phyloP scores from a whole-genome alignment of 2,329 filamentous ascomycete species.

The Exophiala spinifera region DNA sequence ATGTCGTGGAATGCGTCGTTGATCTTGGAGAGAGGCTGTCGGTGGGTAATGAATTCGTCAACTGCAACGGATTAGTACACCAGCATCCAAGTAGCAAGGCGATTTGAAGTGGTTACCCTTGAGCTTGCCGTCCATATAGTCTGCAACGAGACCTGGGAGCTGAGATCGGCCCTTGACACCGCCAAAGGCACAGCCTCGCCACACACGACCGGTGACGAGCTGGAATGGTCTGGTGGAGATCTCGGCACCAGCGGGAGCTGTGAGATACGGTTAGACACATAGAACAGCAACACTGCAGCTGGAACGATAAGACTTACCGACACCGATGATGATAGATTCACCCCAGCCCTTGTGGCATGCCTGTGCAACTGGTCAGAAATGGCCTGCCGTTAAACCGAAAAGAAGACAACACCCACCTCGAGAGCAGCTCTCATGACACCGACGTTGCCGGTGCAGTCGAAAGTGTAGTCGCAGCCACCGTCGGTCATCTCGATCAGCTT shows the following conservation, averaged over 20 bases:
- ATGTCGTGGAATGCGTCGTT: slow-evolving; percentile 89
- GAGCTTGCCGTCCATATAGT: slow-evolving; percentile 84
- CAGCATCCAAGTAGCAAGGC: neutral
- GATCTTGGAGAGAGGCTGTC: slow-evolving; percentile 76
- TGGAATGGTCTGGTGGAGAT: slow-evolving; percentile 71
- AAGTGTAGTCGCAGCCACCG: slow-evolving; percentile 97
- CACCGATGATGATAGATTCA: slow-evolving; percentile 95
- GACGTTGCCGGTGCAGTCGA: slow-evolving; percentile 98
- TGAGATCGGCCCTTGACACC: slow-evolving; percentile 97
- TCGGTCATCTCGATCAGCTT: slow-evolving; percentile 97
- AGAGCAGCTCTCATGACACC: slow-evolving; percentile 92
- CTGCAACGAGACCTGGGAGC: slow-evolving; percentile 78
- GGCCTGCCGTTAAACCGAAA: neutral
- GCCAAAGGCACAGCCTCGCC: slow-evolving; percentile 97
- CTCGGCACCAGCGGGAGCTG: slow-evolving; percentile 27
- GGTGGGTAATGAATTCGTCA: slow-evolving; percentile 98
- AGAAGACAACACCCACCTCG: slow-evolving; percentile 13
- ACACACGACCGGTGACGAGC: slow-evolving; percentile 93
- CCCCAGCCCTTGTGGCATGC: slow-evolving; percentile 99
- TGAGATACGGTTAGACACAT: too few relatives aligned
- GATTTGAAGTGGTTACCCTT: slow-evolving; percentile 61
- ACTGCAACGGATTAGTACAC: neutral
- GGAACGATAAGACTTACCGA: slow-evolving; percentile 51
- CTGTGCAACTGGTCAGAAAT: slow-evolving; percentile 48
- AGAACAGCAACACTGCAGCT: neutral